Evolutionary conservation across 306 rosid genomes (phyloP), one percentile per base, ranked within the genome.

Genomic region (Rubus idaeus): DNA sequence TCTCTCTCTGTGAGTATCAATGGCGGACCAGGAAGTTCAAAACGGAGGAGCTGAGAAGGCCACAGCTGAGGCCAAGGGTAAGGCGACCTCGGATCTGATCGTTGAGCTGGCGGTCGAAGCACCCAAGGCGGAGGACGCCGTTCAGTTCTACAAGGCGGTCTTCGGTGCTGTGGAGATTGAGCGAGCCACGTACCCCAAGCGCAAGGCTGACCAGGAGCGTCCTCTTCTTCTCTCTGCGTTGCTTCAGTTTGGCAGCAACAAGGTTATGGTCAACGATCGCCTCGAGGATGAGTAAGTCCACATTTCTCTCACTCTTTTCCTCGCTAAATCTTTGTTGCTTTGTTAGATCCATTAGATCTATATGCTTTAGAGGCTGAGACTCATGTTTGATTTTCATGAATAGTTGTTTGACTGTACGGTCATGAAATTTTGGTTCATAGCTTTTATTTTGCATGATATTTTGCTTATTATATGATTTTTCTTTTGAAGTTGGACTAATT

Each of bases 121-220:
- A 10, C 89, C 90, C 0, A 94, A 94, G 79, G 94, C 90, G 0
- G 85, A 58, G 64, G 97, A 90, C 8, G 98, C 97, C 3, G 84
- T 94, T 20, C 20, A 7, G 83, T 94, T 91, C 88, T 94, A 91
- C 84, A 89, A 90, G 83, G 70, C 85, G 0, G 98, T 87, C 17
- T 91, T 90, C 20, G 98, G 90, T 1, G 98, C 97, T 0, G 93
- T 84, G 49, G 98, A 94, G 75, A 76, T 89, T 42, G 12, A 79
- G 62, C 97, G 94, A 17, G 40, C 82, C 9, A 3, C 81, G 41
- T 80, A 88, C 76, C 77, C 96, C 4, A 94, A 94, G 84, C 96
- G 98, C 56, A 94, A 94, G 85, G 96, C 97, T 0, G 98, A 89
- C 30, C 97, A 86, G 5, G 98, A 94, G 75, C 77, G 65, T 5